Evolutionary conservation across 2,329 filamentous ascomycete species (phyloP).

Genomic region (Aspergillus transmontanensis): DNA sequence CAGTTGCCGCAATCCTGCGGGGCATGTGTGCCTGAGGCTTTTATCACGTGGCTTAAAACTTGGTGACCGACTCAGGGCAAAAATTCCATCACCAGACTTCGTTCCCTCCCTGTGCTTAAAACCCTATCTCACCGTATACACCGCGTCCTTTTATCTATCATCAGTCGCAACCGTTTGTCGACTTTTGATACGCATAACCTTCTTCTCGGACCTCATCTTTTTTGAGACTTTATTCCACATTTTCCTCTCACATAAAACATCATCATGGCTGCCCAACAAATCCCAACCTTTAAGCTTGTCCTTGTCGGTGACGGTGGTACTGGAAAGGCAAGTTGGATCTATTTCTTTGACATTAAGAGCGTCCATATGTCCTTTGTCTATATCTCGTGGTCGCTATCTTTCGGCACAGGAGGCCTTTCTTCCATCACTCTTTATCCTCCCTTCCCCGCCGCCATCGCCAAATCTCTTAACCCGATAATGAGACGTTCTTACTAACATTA

Average conservation of each 20-base stretch:
- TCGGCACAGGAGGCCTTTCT: neutral
- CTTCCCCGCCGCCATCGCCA: conserved; percentile 29
- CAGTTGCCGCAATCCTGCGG: conserved; percentile 12
- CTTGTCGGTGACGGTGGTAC: conserved; percentile 99
- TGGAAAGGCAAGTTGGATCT: conserved; percentile 76
- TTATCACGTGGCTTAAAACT: conserved; percentile 21
- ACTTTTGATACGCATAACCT: conserved; percentile 19
- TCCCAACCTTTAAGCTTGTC: conserved; percentile 97
- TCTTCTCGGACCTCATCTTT: conserved; percentile 13
- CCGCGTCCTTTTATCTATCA: conserved; percentile 17
- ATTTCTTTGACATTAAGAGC: neutral
- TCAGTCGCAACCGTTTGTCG: conserved; percentile 28
- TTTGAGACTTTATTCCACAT: conserved; percentile 16
- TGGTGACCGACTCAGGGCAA: conserved; percentile 28
- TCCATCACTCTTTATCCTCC: conserved; percentile 15
- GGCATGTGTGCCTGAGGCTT: conserved; percentile 25
- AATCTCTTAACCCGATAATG: conserved; percentile 21
- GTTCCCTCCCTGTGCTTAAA: conserved; percentile 29
- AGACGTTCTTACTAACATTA: conserved; percentile 23
- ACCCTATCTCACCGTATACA: conserved; percentile 20
- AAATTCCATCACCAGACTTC: conserved; percentile 35
- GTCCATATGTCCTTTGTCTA: conserved; percentile 8
- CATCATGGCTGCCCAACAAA: conserved; percentile 62
- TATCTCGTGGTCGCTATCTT: neutral
- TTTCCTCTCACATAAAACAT: conserved; percentile 27